These are phyloP conservation scores for Breviolum minutum DNA, from an alignment of 73 alveolate genomes.

Conservation along the genomic window DNA sequence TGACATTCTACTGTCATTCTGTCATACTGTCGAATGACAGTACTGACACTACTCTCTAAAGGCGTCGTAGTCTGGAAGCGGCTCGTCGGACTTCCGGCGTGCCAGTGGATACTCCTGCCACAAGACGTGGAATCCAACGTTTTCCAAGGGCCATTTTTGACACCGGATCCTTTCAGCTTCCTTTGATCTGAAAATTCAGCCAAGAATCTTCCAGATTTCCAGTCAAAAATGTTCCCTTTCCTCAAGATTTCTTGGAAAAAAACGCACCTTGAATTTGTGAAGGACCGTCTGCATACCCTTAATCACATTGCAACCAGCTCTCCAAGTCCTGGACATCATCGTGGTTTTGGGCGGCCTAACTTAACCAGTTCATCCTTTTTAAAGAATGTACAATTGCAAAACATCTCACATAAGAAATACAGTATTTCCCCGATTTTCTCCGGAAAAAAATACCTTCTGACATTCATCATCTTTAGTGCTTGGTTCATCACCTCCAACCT, in stretches of 20 bases:
- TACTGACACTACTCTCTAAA: neutral
- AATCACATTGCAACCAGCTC: slow-evolving; percentile 76
- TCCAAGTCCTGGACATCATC: slow-evolving; percentile 12
- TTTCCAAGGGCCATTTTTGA: no score
- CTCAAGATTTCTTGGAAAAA: neutral
- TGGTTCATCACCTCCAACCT: no score
- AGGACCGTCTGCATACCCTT: slow-evolving; percentile 43
- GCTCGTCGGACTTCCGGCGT: slow-evolving; percentile 28
- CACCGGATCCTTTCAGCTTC: neutral
- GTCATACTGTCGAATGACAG: neutral
- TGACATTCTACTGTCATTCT: neutral
- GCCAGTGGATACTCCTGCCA: slow-evolving; percentile 51
- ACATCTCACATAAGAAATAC: no score
- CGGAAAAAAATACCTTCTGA: no score
- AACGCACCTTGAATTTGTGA: slow-evolving; percentile 13
- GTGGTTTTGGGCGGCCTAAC: neutral
- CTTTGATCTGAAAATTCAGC: neutral
- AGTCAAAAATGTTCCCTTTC: no score
- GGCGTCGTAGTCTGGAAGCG: slow-evolving; percentile 41
- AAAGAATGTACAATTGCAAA: no score
- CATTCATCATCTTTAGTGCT: no score
- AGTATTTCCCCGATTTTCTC: no score
- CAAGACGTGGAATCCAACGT: no score
- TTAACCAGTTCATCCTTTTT: no score
- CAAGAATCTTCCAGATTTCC: neutral